phyloP scores from a whole-genome alignment of 805 yeast genomes.

The Metschnikowia noctiluminum region DNA sequence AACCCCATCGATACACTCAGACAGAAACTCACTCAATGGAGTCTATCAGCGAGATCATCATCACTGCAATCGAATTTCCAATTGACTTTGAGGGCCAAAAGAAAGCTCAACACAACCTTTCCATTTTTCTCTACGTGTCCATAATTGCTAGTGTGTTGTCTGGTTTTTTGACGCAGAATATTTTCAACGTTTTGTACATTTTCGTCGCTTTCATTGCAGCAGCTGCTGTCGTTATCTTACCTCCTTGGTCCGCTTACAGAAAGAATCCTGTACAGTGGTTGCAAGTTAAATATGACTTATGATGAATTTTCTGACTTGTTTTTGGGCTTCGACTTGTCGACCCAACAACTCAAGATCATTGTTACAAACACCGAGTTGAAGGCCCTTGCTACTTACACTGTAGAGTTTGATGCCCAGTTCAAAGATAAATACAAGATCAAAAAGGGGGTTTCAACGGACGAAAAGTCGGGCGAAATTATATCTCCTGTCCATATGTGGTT shows the following conservation, averaged over 20 bases:
- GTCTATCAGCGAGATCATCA: slow-evolving; percentile 12
- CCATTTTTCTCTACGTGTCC: slow-evolving; percentile 21
- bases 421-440: slow-evolving; percentile 55
- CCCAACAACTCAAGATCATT: slow-evolving; percentile 82
- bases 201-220: slow-evolving; percentile 36
- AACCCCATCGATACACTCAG: slow-evolving; percentile 4
- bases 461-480: slow-evolving; percentile 55
- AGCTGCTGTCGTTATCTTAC: slow-evolving; percentile 38
- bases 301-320: slow-evolving; percentile 22
- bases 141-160: slow-evolving; percentile 40
- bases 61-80: slow-evolving; percentile 27
- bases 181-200: slow-evolving; percentile 35
- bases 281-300: slow-evolving; percentile 26
- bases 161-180: slow-evolving; percentile 49
- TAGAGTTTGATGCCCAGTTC: slow-evolving; percentile 69
- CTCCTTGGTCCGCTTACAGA: slow-evolving; percentile 58
- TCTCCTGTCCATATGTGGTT: slow-evolving; percentile 92
- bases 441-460: slow-evolving; percentile 67
- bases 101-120: slow-evolving; percentile 32
- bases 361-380: slow-evolving; percentile 54
- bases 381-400: slow-evolving; percentile 54
- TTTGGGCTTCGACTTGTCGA: slow-evolving; percentile 82
- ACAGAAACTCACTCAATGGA: slow-evolving; percentile 11
- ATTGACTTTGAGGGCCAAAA: slow-evolving; percentile 57
- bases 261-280: slow-evolving; percentile 50